Evolutionary conservation across 1,284 basidiomycete species (phyloP).

Genomic region (Schizophyllum commune): DNA sequence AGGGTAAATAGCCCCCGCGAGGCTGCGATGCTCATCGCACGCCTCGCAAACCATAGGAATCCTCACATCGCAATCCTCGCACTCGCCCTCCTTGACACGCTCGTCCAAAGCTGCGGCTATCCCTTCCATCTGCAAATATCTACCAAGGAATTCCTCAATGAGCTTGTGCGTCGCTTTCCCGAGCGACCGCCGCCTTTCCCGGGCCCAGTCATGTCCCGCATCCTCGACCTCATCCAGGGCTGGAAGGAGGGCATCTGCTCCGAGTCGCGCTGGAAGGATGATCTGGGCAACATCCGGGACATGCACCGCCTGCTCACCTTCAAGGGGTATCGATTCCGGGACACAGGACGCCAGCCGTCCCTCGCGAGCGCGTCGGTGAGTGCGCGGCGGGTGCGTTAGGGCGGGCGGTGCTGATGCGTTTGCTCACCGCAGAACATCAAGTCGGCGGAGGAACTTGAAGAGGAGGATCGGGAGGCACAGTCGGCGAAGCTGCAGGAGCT

Average conservation of each 20-base stretch:
- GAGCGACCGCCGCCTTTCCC: slow-evolving; percentile 95
- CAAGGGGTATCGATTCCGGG: slow-evolving; percentile 94
- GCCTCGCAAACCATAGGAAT: slow-evolving; percentile 83
- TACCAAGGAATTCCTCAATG: slow-evolving; percentile 99
- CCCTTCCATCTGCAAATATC: slow-evolving; percentile 94
- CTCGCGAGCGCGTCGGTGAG: slow-evolving; percentile 43
- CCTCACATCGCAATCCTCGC: slow-evolving; percentile 85
- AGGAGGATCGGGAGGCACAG: slow-evolving; percentile 92
- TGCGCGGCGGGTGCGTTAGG: slow-evolving; percentile 4
- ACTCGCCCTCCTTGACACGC: slow-evolving; percentile 81
- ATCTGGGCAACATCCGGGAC: slow-evolving; percentile 94
- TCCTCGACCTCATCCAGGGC: slow-evolving; percentile 87
- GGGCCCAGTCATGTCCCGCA: slow-evolving; percentile 89
- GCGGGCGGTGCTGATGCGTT: neutral
- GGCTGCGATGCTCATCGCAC: slow-evolving; percentile 78
- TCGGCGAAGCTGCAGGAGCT: slow-evolving; percentile 97
- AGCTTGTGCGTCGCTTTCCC: slow-evolving; percentile 95
- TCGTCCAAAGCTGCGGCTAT: slow-evolving; percentile 95
- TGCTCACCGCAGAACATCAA: slow-evolving; percentile 65
- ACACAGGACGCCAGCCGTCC: slow-evolving; percentile 38
- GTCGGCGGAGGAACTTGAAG: slow-evolving; percentile 93
- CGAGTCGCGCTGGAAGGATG: slow-evolving; percentile 91
- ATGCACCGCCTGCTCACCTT: slow-evolving; percentile 95
- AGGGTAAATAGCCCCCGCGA: slow-evolving; percentile 64
- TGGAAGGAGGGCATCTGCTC: slow-evolving; percentile 96